Evolutionary conservation across 306 rosid species (phyloP), one percentile per base, ranked within the genome.

Genomic region (Quercus berberidifolia): DNA sequence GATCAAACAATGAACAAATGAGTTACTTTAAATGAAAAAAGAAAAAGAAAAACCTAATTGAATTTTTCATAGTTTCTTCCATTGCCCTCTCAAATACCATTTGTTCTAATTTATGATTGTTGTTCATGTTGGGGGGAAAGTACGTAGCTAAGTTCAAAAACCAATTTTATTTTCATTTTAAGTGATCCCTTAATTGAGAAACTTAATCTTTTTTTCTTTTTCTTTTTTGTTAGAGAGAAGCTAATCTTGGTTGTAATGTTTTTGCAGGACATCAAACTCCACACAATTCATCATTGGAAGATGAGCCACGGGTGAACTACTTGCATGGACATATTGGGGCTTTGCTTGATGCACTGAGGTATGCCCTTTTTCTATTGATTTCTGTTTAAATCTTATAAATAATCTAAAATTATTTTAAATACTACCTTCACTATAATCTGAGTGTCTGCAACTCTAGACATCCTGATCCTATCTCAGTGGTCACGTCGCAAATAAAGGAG

Each of bases 341-440:
- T 56, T 25, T 87, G 74, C 82, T 83, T 57, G 83, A 73, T 71
- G 84, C 85, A 14, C n/a, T 85, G 69, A 89, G 98, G 98, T 91
- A 88, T 23, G 5, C 17, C 23, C 46, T 0, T 76, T 51, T 31
- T 49, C 69, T 52, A 5, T 31, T 67, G 72, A 19, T 23, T 21
- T 33, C 12, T 7, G 17, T 67, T 67, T 13, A 12, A 59, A 59
- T 59, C 31, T 59, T 6, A 23, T 20, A 13, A 9, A 59, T 21
- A 12, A 23, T 59, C 65, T 26, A 59, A 59, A 23, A 59, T 4
- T 59, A 11, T 13, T 11, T 9, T 59, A 23, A 21, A 59, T 59
- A 59, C 3, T 59, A 23, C 31, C 5, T 59, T 23, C 31, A 4
- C 17, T 5, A 59, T n/a, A 59, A 23, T 23, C 31, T 23, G 13